Conservation (phyloP, 495 filamentous ascomycete species). For the Penicillium psychrofluorescens region DNA sequence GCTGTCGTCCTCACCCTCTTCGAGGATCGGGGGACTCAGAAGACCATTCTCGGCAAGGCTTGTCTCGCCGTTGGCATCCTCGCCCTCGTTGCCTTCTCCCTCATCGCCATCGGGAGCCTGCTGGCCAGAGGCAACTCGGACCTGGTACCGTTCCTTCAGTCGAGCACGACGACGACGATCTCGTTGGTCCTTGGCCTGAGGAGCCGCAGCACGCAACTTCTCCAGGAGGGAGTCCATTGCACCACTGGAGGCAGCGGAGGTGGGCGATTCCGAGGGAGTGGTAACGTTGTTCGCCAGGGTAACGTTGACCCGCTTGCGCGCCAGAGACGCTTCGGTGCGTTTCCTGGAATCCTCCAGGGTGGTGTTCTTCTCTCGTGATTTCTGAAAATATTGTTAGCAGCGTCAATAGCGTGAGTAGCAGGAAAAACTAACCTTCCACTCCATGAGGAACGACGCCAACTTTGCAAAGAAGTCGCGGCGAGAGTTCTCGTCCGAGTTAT, state of each 20-base stretch:
- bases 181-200: slow-evolving; percentile 77
- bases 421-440: slow-evolving; percentile 69
- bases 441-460: slow-evolving; percentile 80
- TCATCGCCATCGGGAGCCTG: slow-evolving; percentile 58
- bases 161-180: slow-evolving; percentile 82
- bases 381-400: slow-evolving; percentile 34
- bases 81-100: slow-evolving; percentile 20
- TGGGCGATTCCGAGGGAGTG: slow-evolving; percentile 38
- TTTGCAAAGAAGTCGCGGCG: slow-evolving; percentile 94
- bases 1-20: slow-evolving; percentile 32
- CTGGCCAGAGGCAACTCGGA: slow-evolving; percentile 84
- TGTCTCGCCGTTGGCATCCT: slow-evolving; percentile 14
- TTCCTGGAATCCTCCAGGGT: slow-evolving; percentile 71
- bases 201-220: slow-evolving; percentile 89
- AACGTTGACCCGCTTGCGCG: slow-evolving; percentile 73
- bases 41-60: slow-evolving; percentile 24
- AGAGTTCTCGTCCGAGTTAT: slow-evolving; percentile 86
- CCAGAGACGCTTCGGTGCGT: slow-evolving; percentile 82
- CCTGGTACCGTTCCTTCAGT: slow-evolving; percentile 83
- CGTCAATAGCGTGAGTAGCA: neutral
- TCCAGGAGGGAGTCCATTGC: slow-evolving; percentile 97
- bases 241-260: slow-evolving; percentile 71
- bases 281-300: slow-evolving; percentile 39
- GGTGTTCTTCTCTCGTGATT: slow-evolving; percentile 87
- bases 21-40: slow-evolving; percentile 28